These are phyloP conservation scores for Cylindrodendrum hubeiense DNA, from an alignment of 2,329 filamentous ascomycete genomes.

Conservation along the genomic window DNA sequence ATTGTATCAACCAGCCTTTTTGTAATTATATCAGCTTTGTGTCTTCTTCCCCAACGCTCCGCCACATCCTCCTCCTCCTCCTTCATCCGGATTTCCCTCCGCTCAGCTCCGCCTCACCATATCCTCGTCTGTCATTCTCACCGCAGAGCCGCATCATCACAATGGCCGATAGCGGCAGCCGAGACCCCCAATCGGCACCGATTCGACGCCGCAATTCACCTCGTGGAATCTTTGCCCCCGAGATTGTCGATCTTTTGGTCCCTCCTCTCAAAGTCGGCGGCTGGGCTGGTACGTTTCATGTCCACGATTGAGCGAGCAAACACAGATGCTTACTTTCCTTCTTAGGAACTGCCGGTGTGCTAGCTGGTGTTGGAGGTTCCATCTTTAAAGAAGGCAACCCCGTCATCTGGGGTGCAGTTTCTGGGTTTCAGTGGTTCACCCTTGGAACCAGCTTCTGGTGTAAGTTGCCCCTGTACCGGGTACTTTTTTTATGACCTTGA, in stretches of 20 bases:
- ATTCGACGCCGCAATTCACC: conserved; percentile 42
- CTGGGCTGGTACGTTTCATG: conserved; percentile 62
- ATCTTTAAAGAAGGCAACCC: conserved; percentile 77
- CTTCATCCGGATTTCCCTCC: neutral
- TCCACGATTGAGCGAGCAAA: neutral
- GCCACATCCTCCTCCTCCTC: too few species aligned
- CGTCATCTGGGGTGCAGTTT: conserved; percentile 77
- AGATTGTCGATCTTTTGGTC: conserved; percentile 58
- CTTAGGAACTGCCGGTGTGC: conserved; percentile 69
- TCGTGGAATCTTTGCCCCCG: conserved; percentile 56
- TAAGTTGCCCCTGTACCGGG: conserved; percentile 53
- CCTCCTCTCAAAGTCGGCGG: conserved; percentile 71
- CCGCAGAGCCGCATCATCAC: neutral
- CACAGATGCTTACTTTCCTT: neutral
- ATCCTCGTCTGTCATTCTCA: neutral
- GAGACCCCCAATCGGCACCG: conserved; percentile 33
- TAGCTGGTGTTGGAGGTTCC: conserved; percentile 77
- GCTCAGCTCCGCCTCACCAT: conserved; percentile 1
- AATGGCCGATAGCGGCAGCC: conserved; percentile 37
- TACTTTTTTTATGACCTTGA: neutral
- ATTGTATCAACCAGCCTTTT: conserved; percentile 1
- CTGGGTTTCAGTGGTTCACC: conserved; percentile 84
- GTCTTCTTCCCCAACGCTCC: neutral
- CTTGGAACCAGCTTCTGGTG: conserved; percentile 84
- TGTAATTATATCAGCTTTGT: conserved; percentile 35